Base-by-base conservation (phyloP, 176 grass and related monocot genomes). In the Aegilops tauschii region DNA sequence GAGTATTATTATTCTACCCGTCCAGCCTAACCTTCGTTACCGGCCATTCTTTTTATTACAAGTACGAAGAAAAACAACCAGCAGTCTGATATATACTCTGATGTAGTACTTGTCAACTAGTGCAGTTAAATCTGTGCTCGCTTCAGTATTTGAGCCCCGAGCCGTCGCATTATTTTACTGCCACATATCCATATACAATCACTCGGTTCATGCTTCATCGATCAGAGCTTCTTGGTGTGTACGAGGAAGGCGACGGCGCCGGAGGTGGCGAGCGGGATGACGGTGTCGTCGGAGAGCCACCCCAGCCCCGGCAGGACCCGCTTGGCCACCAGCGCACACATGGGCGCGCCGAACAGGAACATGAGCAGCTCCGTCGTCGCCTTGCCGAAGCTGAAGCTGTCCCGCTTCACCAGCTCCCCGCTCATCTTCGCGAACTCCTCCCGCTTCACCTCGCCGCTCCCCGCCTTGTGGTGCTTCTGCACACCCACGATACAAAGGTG, bases 221-320 rank as follows among this genome's bases (percentile, higher is more conserved):
- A 5, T 50, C 49, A 97, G 30, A 97, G 80, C 81, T 79, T 85
- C 83, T 97, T 83, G 3, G 88, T 39, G 58, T 63, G 87, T 50
- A 86, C 44, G 69, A 92, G 86, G 20, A 78, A 65, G 1, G 82
- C 31, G 66, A 91, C 92, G 18, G 88, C 85, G 18, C 39, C 83
- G 14, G 92, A 87, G 42, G 95, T 97, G 50, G 87, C 88, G 1
- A 68, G 18, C 3, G 92, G 90, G 67, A 97, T 40, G 14, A 90
- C 63, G 58, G 91, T 61, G 86, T 97, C 93, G 56, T 95, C 93
- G 5, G 93, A 84, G 5, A 93, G 5, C 69, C 82, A 86, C 4
- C n/a, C 75, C 3, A 79, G 80, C 17, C 93, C 91, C 34, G 93
- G 93, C 39, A 97, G 30, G 23, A 90, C 8, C 76, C 64, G 91